A percentile compares a stretch with the other conserved stretches of the same genome.
phyloP scores from a whole-genome alignment of 2,329 filamentous ascomycete genomes.

The Ampelomyces quisqualis region DNA sequence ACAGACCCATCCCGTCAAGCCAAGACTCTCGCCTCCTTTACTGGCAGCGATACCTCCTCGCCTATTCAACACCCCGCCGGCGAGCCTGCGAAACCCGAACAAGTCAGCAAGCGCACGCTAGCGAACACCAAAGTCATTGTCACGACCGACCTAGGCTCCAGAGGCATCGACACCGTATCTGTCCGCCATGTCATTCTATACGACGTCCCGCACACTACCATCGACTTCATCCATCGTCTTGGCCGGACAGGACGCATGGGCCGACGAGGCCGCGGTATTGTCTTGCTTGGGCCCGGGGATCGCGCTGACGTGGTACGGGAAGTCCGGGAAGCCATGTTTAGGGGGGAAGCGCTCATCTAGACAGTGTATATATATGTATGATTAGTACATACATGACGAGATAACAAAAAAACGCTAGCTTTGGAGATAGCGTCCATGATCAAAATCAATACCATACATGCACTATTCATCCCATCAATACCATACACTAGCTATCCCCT shows the following conservation, averaged over 20 bases:
- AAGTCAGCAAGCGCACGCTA: constrained; percentile 51
- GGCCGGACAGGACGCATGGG: constrained; percentile 93
- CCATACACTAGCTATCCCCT: too few species aligned
- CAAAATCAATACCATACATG: too few species aligned
- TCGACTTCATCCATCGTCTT: constrained; percentile 96
- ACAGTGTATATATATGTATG: not conserved
- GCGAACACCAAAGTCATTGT: constrained; percentile 87
- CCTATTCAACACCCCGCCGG: constrained; percentile 3
- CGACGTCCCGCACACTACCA: constrained; percentile 95
- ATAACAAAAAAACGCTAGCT: not conserved
- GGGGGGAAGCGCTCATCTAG: constrained; percentile 53
- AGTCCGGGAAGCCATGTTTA: constrained; percentile 72
- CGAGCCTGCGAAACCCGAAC: constrained; percentile 4
- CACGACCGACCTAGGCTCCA: constrained; percentile 86
- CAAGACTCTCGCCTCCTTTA: constrained; percentile 73
- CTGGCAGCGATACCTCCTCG: constrained; percentile 32
- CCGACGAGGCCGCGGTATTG: constrained; percentile 81
- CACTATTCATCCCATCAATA: too few species aligned
- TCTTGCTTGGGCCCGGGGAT: constrained; percentile 86
- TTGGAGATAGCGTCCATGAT: too few species aligned
- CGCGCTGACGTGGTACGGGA: constrained; percentile 87
- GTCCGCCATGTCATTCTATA: constrained; percentile 92
- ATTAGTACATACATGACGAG: not conserved
- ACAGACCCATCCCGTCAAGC: constrained; percentile 74
- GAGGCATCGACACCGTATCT: constrained; percentile 90